These are phyloP conservation scores for Arthrobotrys sinensis DNA, from an alignment of 2,329 filamentous ascomycete genomes.

Conservation along the genomic window DNA sequence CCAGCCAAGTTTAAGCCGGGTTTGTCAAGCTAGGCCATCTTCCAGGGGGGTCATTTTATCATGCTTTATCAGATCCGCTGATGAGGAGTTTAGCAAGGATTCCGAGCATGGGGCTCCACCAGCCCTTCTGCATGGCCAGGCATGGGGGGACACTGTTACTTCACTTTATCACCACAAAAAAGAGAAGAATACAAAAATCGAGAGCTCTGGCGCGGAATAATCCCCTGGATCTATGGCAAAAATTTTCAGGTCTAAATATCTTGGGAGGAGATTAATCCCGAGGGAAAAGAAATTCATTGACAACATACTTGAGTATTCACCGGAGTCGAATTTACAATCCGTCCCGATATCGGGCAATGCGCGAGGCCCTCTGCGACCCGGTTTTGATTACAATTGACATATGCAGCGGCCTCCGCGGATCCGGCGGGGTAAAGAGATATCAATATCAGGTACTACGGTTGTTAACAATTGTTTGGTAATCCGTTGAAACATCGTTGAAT, in stretches of 20 bases:
- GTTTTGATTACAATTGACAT: constrained; percentile 6
- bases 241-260: constrained; percentile 21
- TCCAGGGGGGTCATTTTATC: constrained; percentile 45
- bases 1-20: neutral
- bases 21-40: constrained; percentile 10
- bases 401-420: constrained; percentile 35
- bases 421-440: constrained; percentile 22
- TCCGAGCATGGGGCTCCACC: constrained; percentile 11
- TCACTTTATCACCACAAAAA: constrained; percentile 5
- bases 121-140: constrained; percentile 12
- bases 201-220: constrained; percentile 23
- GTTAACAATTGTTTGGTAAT: neutral
- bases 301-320: neutral
- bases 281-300: constrained; percentile 18
- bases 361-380: constrained; percentile 1
- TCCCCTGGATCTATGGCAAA: constrained; percentile 16
- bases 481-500: constrained; percentile 4
- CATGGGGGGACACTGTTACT: neutral
- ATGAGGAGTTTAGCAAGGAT: constrained; percentile 36
- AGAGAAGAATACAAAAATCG: neutral
- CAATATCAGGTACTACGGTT: neutral
- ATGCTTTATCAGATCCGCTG: constrained; percentile 61
- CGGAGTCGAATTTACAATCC: neutral
- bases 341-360: constrained; percentile 18
- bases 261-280: constrained; percentile 28